phyloP scores from a whole-genome alignment of 2,329 filamentous ascomycete genomes.

The Trichophyton verrucosum region DNA sequence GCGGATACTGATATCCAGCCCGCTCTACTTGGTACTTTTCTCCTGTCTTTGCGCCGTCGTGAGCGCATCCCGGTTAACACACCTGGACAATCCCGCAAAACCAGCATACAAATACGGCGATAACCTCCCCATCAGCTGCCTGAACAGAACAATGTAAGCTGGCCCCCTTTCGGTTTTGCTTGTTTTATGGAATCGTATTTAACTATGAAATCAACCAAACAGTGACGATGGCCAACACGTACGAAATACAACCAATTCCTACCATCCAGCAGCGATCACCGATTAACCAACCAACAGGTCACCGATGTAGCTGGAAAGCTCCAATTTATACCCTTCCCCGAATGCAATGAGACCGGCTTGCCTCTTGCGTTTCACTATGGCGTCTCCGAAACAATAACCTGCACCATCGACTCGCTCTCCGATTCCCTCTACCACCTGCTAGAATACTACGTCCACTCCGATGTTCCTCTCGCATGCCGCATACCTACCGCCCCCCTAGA shows the following conservation, averaged over 20 bases:
- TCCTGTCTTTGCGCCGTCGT: not conserved
- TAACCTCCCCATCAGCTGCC: slow-evolving; percentile 39
- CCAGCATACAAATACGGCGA: slow-evolving; percentile 37
- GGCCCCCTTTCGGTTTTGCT: not conserved
- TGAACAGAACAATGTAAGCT: slow-evolving; percentile 40
- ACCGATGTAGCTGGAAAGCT: slow-evolving; percentile 61
- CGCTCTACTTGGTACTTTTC: not conserved
- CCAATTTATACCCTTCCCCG: slow-evolving; percentile 82
- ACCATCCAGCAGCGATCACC: not conserved
- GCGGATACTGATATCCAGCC: not conserved
- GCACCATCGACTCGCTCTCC: slow-evolving; percentile 40
- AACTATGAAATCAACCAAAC: slow-evolving; percentile 38
- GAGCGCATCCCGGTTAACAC: slow-evolving; percentile 4
- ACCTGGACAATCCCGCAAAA: slow-evolving; percentile 8
- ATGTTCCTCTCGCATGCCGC: slow-evolving; percentile 84
- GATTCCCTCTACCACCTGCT: slow-evolving; percentile 44
- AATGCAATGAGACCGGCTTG: slow-evolving; percentile 73
- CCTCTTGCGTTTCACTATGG: slow-evolving; percentile 82
- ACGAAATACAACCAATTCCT: slow-evolving; percentile 16
- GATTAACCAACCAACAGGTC: slow-evolving; percentile 7
- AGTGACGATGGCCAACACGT: slow-evolving; percentile 69
- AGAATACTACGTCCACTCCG: slow-evolving; percentile 93
- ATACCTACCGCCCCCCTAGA: slow-evolving; percentile 50
- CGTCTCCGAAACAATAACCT: slow-evolving; percentile 48
- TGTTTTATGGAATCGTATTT: too few relatives aligned